A percentile compares a stretch with the other conserved stretches of the same genome.
Conservation (phyloP, 129 eudicot species). For the Flaveria sonorensis region DNA sequence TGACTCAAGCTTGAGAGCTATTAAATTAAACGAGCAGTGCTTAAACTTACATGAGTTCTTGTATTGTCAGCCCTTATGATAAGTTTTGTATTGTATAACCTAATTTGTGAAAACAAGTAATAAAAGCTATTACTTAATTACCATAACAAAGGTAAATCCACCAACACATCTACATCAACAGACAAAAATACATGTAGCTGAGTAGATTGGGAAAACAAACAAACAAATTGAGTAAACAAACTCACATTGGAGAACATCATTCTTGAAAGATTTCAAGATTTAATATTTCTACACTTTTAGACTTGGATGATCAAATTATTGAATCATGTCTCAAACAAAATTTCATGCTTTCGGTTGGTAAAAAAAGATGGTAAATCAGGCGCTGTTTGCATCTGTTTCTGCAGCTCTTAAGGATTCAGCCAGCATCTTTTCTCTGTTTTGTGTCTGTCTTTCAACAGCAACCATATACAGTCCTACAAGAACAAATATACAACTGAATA, state of each 20-base stretch:
- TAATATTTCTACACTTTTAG: neutral
- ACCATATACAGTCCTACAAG: conserved; percentile 78
- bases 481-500: neutral
- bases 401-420: conserved; percentile 67
- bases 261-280: conserved; percentile 3
- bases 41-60: too few species aligned
- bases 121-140: neutral
- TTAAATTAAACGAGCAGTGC: neutral
- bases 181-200: neutral
- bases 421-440: conserved; percentile 68
- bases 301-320: conserved; percentile 25
- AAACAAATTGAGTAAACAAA: neutral
- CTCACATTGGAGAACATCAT: conserved; percentile 19
- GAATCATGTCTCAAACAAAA: conserved; percentile 9
- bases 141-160: neutral
- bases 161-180: neutral
- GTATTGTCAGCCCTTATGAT: neutral
- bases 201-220: neutral
- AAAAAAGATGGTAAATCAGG: conserved; percentile 12
- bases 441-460: conserved; percentile 79
- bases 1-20: too few species aligned
- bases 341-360: neutral
- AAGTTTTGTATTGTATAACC: neutral
- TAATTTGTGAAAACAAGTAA: neutral
- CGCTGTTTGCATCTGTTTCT: conserved; percentile 46